Evolutionary conservation across 306 rosid species (phyloP), one percentile per base, ranked within the genome.

Genomic region (Comarum palustre): DNA sequence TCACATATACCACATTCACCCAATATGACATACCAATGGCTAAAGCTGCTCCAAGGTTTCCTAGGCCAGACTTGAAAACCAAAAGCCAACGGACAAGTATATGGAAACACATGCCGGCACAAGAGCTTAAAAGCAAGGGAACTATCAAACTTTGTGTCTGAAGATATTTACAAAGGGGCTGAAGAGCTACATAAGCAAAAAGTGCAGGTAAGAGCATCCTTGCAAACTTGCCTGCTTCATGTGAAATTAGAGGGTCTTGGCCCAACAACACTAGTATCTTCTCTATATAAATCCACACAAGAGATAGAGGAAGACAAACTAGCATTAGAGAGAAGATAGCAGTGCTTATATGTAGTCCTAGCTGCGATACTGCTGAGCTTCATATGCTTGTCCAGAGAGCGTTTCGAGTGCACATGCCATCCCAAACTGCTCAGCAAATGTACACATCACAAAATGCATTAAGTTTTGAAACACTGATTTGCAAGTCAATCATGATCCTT

Each of bases 211-310:
- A 24, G 66, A 93, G 96, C 84, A 89, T 89, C 5, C 77, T 62
- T 25, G 71, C 47, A 84, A 87, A 86, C 57, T 68, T 83, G 0
- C 92, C 97, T 6, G 96, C 89, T 84, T 89, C 92, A 14, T 24
- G 79, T 24, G 97, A 82, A 71, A 93, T 89, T 31, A 77, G 61
- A 85, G 97, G 90, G 80, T 93, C 97, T 77, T 90, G 98, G 5
- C 96, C 98, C 34, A 86, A 36, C 19, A 79, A 78, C 29, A 83
- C 22, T 22, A 93, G 87, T 69, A 93, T 51, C 5, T 72, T 82
- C 70, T 73, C 96, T 78, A 87, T 85, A 85, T 64, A 52, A 61
- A 85, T 68, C 97, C 97, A 93, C 51, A 81, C 22, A 13, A 87
- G 4, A 62, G 88, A 82, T 2, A 90, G 2, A 22, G 97, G 96